Conservation (phyloP, 2,329 filamentous ascomycete species). For the Curvularia lunata region DNA sequence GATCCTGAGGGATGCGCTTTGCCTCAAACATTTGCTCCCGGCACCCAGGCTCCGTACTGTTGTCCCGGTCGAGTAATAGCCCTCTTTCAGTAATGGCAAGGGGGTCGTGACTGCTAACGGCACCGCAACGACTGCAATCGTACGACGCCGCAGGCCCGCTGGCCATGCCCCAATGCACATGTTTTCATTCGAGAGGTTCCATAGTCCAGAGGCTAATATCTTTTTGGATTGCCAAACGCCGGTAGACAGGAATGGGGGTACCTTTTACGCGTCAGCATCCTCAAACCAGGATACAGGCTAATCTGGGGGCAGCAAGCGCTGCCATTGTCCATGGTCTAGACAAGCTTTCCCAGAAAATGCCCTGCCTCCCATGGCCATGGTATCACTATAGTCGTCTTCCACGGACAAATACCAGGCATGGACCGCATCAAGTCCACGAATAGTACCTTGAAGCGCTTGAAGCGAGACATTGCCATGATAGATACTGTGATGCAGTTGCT, state of each 20-base stretch:
- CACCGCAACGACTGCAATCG: conserved; percentile 3
- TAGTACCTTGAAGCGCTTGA: not conserved
- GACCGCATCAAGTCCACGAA: not conserved
- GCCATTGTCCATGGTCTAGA: conserved; percentile 9
- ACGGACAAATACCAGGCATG: not conserved
- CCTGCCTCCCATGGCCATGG: conserved; percentile 4
- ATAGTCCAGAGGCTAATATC: conserved; percentile 6
- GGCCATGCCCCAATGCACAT: not conserved
- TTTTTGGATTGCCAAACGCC: conserved; percentile 8
- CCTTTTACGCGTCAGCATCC: conserved; percentile 34
- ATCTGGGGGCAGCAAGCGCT: conserved; percentile 7
- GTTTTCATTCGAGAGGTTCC: conserved; percentile 20
- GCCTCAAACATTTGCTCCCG: conserved; percentile 17
- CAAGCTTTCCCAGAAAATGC: conserved; percentile 9
- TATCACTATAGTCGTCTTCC: conserved; percentile 4
- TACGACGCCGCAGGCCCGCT: conserved; percentile 12
- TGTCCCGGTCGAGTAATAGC: conserved; percentile 2
- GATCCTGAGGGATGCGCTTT: conserved; percentile 3
- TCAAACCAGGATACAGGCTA: conserved; percentile 14
- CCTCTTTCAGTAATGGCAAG: conserved; percentile 5
- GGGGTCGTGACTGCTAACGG: conserved; percentile 4
- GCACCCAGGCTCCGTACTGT: conserved; percentile 12
- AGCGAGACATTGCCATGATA: conserved; percentile 3
- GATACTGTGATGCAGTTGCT: conserved; percentile 12
- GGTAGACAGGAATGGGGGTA: conserved; percentile 15